These are phyloP conservation scores for Arthrobotrys pseudoclavata DNA, from an alignment of 2,329 filamentous ascomycete genomes.

Conservation along the genomic window DNA sequence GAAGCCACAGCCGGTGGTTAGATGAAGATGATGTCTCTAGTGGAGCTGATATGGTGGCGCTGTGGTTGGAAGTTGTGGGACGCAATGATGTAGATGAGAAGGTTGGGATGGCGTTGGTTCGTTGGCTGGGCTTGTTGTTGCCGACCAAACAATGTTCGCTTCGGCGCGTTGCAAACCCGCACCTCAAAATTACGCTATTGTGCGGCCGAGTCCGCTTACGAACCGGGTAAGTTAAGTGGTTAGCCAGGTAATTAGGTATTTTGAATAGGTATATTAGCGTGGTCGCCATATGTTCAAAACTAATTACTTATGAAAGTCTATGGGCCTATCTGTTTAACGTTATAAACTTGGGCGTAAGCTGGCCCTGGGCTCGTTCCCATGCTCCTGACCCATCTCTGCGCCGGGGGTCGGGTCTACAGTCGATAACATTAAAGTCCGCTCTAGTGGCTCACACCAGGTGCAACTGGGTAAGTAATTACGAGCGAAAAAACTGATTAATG, in stretches of 20 bases:
- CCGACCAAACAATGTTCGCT: slow-evolving; percentile 45
- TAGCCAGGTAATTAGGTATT: no score
- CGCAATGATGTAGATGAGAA: slow-evolving; percentile 43
- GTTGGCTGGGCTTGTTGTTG: slow-evolving; percentile 1
- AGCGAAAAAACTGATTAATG: slow-evolving; percentile 13
- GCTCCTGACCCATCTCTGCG: no score
- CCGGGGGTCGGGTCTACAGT: no score
- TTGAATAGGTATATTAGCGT: no score
- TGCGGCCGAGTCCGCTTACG: neutral
- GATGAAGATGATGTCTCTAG: neutral
- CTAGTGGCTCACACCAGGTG: neutral
- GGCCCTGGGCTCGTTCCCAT: no score
- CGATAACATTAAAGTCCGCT: neutral
- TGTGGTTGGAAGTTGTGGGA: slow-evolving; percentile 7
- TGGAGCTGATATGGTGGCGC: slow-evolving; percentile 25
- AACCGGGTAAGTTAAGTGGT: no score
- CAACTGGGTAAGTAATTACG: neutral
- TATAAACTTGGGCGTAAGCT: no score
- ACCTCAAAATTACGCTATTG: slow-evolving; percentile 31
- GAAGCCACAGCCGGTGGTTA: neutral
- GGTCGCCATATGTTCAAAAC: no score
- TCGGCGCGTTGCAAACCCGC: slow-evolving; percentile 38
- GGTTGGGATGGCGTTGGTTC: slow-evolving; percentile 36
- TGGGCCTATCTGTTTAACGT: no score
- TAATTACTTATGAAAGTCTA: no score